Base-by-base conservation (phyloP, 1,284 basidiomycete species). In the Porogramme epimiltina region DNA sequence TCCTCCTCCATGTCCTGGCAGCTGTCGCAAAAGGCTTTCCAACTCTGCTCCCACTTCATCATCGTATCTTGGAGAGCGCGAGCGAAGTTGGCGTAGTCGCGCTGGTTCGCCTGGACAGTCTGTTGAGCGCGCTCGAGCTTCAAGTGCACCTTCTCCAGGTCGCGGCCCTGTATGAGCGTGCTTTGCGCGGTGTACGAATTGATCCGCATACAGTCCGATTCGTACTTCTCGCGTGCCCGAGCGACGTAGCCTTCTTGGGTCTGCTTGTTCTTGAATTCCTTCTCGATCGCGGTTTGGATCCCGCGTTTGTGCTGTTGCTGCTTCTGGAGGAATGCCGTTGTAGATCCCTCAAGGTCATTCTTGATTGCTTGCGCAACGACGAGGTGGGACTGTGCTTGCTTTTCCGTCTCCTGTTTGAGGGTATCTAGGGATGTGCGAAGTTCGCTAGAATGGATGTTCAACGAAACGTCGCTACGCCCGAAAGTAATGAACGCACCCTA, bases 1-100 rank as follows among this genome's bases (percentile, higher is more conserved):
- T 96, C 90, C 65, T 98, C 95, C 68, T 99, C 96, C 42, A 97
- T 70, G 72, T 99, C 96, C 73, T 99, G 97, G 60, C 91, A 95
- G 50, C 84, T 85, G 75, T 98, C 95, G 66, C 93, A 95, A 70
- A 95, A 97, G 5, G 74, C 73, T 70, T 93, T 97, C 96, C 96
- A 99, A 58, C 93, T 90, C 51, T 82, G 78, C 67, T 98, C 95
- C 96, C 96, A 99, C 66, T 91, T 90, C 52, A 75, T 76, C 42
- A 82, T 82, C 19, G 93, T 97, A 51, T 93, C 89, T 59, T 87
- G 84, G 46, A 98, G 73, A 0, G 87, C 89, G 49, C 84, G 82
- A 9, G 93, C 84, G 70, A 94, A 96, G 69, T 93, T 92, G 28
- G 83, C 81, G 65, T 95, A 98, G 63, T 99, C 96, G 25, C 87